Evolutionary conservation across 2,329 filamentous ascomycete genomes (phyloP).

Genomic region (Hymenoscyphus albidus): DNA sequence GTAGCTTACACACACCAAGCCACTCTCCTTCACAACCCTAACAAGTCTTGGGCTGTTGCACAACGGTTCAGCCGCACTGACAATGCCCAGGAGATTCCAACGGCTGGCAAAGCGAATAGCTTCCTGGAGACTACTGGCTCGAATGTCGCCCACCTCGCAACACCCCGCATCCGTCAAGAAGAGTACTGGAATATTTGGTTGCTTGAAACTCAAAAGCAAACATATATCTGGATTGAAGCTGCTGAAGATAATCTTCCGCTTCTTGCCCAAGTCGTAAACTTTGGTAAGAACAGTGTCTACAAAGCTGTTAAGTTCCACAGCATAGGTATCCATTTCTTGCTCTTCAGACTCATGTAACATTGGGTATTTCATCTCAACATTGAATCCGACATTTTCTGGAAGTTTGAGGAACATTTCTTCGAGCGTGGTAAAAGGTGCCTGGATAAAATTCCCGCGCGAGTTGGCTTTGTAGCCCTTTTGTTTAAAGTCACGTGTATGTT

Average conservation of each 20-base stretch:
- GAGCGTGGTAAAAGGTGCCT: constrained; percentile 90
- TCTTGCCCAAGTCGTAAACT: constrained; percentile 79
- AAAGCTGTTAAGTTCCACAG: constrained; percentile 92
- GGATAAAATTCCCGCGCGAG: constrained; percentile 88
- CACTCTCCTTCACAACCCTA: constrained; percentile 88
- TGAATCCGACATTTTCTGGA: constrained; percentile 82
- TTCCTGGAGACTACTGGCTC: constrained; percentile 88
- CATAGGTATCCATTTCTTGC: constrained; percentile 94
- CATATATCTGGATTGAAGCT: constrained; percentile 98
- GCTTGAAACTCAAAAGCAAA: constrained; percentile 90
- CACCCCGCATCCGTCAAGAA: constrained; percentile 90
- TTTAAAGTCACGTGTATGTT: constrained; percentile 94
- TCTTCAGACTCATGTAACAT: constrained; percentile 96
- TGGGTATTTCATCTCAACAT: constrained; percentile 98
- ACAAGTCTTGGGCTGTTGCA: constrained; percentile 87
- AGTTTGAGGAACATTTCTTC: constrained; percentile 89
- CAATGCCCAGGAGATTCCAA: constrained; percentile 92
- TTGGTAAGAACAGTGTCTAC: constrained; percentile 88
- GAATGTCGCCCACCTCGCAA: constrained; percentile 77
- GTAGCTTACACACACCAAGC: constrained; percentile 92
- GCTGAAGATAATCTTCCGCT: constrained; percentile 93
- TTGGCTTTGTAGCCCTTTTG: constrained; percentile 95
- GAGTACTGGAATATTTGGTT: constrained; percentile 91
- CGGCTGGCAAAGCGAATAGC: constrained; percentile 90
- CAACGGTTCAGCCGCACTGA: constrained; percentile 81